These are phyloP conservation scores for Lepiota venenata DNA, from an alignment of 768 basidiomycete genomes.

Conservation along the genomic window DNA sequence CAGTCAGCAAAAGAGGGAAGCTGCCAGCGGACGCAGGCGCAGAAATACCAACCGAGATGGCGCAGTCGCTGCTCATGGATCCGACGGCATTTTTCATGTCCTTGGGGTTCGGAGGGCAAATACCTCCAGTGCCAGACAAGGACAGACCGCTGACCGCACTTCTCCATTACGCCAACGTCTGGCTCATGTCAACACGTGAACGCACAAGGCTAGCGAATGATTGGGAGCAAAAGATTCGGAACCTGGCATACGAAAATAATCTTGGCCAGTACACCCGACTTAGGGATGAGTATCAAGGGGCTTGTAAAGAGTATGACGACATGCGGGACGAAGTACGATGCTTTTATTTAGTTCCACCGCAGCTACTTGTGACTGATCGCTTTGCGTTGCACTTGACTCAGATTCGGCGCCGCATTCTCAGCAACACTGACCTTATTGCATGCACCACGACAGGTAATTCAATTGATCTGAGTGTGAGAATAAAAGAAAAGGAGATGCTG, in stretches of 20 bases:
- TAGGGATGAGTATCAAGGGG: constrained; percentile 22
- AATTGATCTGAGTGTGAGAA: neutral
- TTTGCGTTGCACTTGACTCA: constrained; percentile 39
- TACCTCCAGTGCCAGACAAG: constrained; percentile 35
- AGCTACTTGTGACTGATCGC: neutral
- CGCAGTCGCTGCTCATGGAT: neutral
- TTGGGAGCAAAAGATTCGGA: constrained; percentile 46
- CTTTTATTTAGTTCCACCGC: neutral
- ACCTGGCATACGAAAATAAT: constrained; percentile 18
- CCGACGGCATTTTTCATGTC: neutral
- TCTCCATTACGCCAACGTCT: constrained; percentile 37
- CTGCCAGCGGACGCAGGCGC: neutral
- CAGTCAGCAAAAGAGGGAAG: neutral
- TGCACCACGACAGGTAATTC: constrained; percentile 70
- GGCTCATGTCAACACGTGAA: constrained; percentile 52
- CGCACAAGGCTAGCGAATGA: constrained; percentile 37
- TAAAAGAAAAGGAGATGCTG: neutral
- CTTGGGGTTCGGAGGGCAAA: constrained; percentile 6
- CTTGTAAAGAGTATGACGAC: constrained; percentile 37
- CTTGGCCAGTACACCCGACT: constrained; percentile 41
- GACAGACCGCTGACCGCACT: constrained; percentile 36
- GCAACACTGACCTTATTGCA: constrained; percentile 58
- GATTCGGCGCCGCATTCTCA: constrained; percentile 54
- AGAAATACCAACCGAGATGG: neutral
- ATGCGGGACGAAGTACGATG: constrained; percentile 55